phyloP scores from a whole-genome alignment of 2,329 filamentous ascomycete species.

The Magnaporthiopsis rhizophila region DNA sequence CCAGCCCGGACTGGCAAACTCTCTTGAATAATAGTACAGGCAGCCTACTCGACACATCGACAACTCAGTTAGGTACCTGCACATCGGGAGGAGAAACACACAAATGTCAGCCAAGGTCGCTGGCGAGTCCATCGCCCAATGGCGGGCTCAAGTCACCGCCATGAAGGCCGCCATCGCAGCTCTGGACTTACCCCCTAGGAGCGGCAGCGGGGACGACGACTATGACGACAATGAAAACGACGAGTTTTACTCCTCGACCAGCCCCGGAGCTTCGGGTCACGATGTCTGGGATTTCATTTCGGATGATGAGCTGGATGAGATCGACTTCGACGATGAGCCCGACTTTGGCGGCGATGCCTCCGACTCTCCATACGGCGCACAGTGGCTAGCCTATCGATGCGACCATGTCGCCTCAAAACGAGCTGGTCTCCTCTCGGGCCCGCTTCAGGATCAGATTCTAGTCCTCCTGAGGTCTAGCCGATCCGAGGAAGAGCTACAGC shows the following conservation, averaged over 20 bases:
- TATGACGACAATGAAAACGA: constrained; percentile 62
- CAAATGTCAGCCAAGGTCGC: neutral
- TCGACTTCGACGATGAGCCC: constrained; percentile 34
- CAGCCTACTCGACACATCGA: no score
- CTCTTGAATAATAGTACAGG: no score
- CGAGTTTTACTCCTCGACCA: constrained; percentile 51
- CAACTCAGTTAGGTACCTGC: no score
- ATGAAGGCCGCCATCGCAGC: constrained; percentile 82
- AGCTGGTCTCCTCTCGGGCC: constrained; percentile 57
- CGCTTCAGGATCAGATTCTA: constrained; percentile 70
- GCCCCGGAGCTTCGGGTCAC: constrained; percentile 51
- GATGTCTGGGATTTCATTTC: constrained; percentile 93
- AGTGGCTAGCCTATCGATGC: constrained; percentile 69
- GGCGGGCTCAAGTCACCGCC: constrained; percentile 74
- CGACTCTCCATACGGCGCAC: constrained; percentile 39
- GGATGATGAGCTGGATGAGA: constrained; percentile 59
- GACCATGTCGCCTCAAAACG: constrained; percentile 54
- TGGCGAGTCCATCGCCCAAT: constrained; percentile 38
- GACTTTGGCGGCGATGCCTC: constrained; percentile 20
- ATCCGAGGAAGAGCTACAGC: constrained; percentile 82
- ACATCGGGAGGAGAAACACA: neutral
- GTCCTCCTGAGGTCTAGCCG: constrained; percentile 61
- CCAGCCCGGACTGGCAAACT: neutral
- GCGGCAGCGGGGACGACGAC: constrained; percentile 34
- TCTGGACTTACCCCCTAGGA: constrained; percentile 43